Base-by-base conservation (phyloP, 176 grass and related monocot species). In the Phyllostachys edulis region DNA sequence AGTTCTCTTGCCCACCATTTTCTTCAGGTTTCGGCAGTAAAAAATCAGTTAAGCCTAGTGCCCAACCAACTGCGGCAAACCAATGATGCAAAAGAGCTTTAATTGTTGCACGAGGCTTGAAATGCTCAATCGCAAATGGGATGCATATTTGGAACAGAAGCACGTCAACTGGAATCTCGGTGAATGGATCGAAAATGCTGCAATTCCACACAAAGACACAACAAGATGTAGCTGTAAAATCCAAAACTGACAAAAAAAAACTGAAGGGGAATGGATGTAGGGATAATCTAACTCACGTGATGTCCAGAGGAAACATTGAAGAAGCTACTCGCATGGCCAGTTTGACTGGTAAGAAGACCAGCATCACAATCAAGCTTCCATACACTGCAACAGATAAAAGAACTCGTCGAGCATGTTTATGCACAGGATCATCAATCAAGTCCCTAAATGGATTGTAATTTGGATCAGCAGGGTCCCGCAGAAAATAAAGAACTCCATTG, bases 381-480 rank as follows among this genome's bases (percentile, higher is more conserved):
- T 99, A 99, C 40, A 99, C 93, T 57, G 91, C 97, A 70, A 99
- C 93, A 68, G 97, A 99, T 39, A 99, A 79, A 69, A 99, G 85
- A 69, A 99, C 97, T 73, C 97, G 85, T 1, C 96, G 87, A 10
- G 96, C 96, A 88, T 98, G 96, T 78, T 98, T 98, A 85, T 92
- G 91, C 68, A 99, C 91, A 59, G 96, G 96, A 81, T 96, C 96
- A 61, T 99, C 96, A 77, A 99, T 99, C 68, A 99, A 87, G 68
- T 99, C 96, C 63, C 93, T 87, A 78, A 99, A 99, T 2, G 96
- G 96, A 85, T 99, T 99, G 83, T 99, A 99, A 68, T 99, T 96
- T 70, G 96, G 96, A 99, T 99, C 96, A 24, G 96, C 96, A 46
- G 96, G 96, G 68, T 99, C 96, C 16, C 96, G 83, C 50, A 99